Percentiles rank a stretch among this genome's conserved stretches.
These are phyloP conservation scores for Starmerella sp. DNA, from an alignment of 805 yeast species.

Conservation along the genomic window DNA sequence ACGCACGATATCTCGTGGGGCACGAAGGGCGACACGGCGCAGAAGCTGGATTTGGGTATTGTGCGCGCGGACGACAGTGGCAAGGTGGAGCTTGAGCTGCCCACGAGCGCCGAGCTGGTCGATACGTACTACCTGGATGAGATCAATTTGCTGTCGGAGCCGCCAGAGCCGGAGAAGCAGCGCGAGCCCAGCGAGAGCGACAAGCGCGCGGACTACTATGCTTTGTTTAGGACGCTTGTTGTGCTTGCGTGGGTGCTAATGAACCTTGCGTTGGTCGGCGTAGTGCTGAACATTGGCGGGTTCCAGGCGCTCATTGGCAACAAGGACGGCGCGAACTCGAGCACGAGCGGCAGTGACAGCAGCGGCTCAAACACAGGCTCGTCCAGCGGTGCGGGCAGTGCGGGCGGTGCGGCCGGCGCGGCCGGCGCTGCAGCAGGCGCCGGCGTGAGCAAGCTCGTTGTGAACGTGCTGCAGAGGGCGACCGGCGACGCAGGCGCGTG, in stretches of 20 bases:
- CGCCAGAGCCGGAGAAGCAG: conserved; percentile 27
- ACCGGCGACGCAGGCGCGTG: conserved; percentile 13
- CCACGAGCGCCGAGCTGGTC: conserved; percentile 65
- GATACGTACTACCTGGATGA: conserved; percentile 62
- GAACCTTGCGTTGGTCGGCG: conserved; percentile 68
- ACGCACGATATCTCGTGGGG: conserved; percentile 98
- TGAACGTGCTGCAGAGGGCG: neutral
- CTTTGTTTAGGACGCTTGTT: conserved; percentile 77
- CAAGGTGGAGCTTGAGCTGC: conserved; percentile 57
- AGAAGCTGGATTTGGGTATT: conserved; percentile 63
- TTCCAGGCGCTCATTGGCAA: conserved; percentile 30
- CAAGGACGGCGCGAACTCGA: conserved; percentile 24
- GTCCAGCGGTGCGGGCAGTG: neutral
- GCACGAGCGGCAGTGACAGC: neutral
- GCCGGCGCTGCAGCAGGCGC: conserved; percentile 20
- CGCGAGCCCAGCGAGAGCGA: conserved; percentile 36
- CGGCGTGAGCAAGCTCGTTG: conserved; percentile 19
- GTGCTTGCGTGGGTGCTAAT: conserved; percentile 83
- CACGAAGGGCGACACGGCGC: conserved; percentile 69
- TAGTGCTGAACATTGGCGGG: conserved; percentile 80
- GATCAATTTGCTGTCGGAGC: conserved; percentile 41
- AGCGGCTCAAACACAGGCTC: neutral
- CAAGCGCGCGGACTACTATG: conserved; percentile 70
- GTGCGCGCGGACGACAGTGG: conserved; percentile 63
- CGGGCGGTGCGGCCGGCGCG: neutral